phyloP scores from a whole-genome alignment of 495 filamentous ascomycete species.

The Evansstolkia leycettana region DNA sequence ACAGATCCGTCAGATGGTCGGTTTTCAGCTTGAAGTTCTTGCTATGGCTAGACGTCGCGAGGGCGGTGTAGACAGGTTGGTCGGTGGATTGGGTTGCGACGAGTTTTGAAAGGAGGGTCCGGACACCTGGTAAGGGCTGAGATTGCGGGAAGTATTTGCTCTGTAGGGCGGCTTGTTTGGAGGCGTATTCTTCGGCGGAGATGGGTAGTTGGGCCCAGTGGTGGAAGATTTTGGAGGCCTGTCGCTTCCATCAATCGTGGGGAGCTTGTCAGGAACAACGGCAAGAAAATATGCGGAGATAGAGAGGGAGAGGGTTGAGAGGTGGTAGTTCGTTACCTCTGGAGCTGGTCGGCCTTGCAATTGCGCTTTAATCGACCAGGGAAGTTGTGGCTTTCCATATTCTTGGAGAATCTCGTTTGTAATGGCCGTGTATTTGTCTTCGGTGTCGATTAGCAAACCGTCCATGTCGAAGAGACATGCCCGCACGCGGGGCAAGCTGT shows the following conservation, averaged over 20 bases:
- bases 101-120: conserved; percentile 46
- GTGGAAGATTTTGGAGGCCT: conserved; percentile 45
- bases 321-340: conserved; percentile 31
- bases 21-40: conserved; percentile 75
- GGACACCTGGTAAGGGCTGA: conserved; percentile 68
- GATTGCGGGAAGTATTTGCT: conserved; percentile 56
- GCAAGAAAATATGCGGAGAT: no score
- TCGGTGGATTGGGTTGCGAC: conserved; percentile 26
- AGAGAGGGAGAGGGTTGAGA: no score
- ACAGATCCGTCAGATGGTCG: conserved; percentile 56
- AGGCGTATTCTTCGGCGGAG: conserved; percentile 46
- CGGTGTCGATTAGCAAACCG: conserved; percentile 84
- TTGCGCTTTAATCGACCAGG: conserved; percentile 90
- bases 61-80: conserved; percentile 55
- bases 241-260: no score
- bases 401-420: conserved; percentile 70
- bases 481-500: conserved; percentile 61
- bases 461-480: conserved; percentile 99
- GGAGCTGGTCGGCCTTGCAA: conserved; percentile 83
- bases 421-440: conserved; percentile 80
- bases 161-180: conserved; percentile 49
- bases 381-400: conserved; percentile 58
- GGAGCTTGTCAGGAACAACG: no score
- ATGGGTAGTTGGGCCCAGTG: conserved; percentile 87
- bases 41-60: conserved; percentile 68